Conservation (phyloP, 1,284 basidiomycete genomes). For the Fistulina hepatica region DNA sequence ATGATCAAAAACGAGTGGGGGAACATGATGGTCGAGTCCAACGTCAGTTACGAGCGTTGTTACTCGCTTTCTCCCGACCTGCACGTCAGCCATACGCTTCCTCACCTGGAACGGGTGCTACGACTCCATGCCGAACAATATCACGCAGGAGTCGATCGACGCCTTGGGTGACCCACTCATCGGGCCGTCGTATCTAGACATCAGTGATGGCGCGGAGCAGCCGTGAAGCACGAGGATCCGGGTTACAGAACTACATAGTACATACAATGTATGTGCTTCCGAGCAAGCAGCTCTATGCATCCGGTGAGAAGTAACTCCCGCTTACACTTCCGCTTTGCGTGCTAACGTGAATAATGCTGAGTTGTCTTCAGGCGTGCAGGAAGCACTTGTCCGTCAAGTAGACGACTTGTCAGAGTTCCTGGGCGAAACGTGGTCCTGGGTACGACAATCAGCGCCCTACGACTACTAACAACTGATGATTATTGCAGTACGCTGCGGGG, state of each 20-base stretch:
- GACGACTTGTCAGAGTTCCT: conserved; percentile 46
- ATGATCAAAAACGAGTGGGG: too few relatives aligned
- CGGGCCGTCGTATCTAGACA: conserved; percentile 24
- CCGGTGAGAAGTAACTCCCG: too few relatives aligned
- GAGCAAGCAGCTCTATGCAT: conserved; percentile 17
- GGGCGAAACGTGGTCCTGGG: conserved; percentile 43
- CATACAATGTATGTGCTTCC: conserved; percentile 30
- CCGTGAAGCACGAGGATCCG: conserved; percentile 42
- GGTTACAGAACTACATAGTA: conserved; percentile 36
- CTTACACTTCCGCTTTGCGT: conserved; percentile 6
- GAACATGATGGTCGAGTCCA: too few relatives aligned
- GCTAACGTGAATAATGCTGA: too few relatives aligned
- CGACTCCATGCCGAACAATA: conserved; percentile 39
- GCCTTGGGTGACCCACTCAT: conserved; percentile 32
- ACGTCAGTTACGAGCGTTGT: too few relatives aligned
- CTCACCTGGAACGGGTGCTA: conserved; percentile 45
- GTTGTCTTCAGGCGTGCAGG: conserved; percentile 58
- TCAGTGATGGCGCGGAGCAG: conserved; percentile 31
- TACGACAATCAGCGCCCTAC: conserved; percentile 16
- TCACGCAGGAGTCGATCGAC: conserved; percentile 33
- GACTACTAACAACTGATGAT: neutral
- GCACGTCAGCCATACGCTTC: conserved; percentile 26
- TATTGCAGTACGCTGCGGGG: conserved; percentile 44
- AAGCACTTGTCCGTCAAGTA: conserved; percentile 49
- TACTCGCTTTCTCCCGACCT: neutral